Percentiles rank a stretch among this genome's conserved stretches.
phyloP scores from a whole-genome alignment of 2,329 filamentous ascomycete species.

The Grosmannia huntii region DNA sequence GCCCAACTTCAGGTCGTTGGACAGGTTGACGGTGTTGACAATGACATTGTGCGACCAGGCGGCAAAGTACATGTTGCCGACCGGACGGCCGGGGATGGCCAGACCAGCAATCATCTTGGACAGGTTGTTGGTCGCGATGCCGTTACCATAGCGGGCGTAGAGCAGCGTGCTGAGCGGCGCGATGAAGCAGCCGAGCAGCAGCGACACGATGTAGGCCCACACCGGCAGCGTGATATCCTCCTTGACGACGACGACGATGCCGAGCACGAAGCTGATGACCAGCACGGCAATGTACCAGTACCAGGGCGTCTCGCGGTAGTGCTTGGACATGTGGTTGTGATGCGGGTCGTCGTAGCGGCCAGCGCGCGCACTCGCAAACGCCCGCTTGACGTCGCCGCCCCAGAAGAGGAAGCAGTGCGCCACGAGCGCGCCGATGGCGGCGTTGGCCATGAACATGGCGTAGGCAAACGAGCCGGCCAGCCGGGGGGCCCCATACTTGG shows the following conservation, averaged over 20 bases:
- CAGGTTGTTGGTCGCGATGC: constrained; percentile 45
- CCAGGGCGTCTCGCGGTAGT: constrained; percentile 37
- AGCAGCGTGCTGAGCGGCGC: constrained; percentile 40
- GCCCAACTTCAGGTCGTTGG: constrained; percentile 43
- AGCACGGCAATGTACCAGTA: constrained; percentile 34
- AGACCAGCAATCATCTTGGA: constrained; percentile 44
- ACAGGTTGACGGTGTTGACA: constrained; percentile 33
- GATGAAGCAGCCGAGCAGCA: constrained; percentile 31
- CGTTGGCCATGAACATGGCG: constrained; percentile 42
- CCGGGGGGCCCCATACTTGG: constrained; percentile 30
- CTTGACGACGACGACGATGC: constrained; percentile 31
- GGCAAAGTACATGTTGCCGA: constrained; percentile 47
- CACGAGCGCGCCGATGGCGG: constrained; percentile 43
- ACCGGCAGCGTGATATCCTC: constrained; percentile 31
- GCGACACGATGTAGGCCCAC: constrained; percentile 34
- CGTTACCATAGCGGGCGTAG: constrained; percentile 40
- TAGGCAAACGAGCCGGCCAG: constrained; percentile 38
- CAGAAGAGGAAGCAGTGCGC: constrained; percentile 41
- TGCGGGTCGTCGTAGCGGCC: constrained; percentile 36
- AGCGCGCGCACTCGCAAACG: constrained; percentile 32
- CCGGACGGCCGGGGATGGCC: constrained; percentile 33
- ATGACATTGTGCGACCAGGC: constrained; percentile 48
- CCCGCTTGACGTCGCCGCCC: constrained; percentile 34
- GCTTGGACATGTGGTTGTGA: constrained; percentile 35
- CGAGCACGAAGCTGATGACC: constrained; percentile 30